Evolutionary conservation across 2,329 filamentous ascomycete genomes (phyloP).

Genomic region (Colletotrichum incanum): DNA sequence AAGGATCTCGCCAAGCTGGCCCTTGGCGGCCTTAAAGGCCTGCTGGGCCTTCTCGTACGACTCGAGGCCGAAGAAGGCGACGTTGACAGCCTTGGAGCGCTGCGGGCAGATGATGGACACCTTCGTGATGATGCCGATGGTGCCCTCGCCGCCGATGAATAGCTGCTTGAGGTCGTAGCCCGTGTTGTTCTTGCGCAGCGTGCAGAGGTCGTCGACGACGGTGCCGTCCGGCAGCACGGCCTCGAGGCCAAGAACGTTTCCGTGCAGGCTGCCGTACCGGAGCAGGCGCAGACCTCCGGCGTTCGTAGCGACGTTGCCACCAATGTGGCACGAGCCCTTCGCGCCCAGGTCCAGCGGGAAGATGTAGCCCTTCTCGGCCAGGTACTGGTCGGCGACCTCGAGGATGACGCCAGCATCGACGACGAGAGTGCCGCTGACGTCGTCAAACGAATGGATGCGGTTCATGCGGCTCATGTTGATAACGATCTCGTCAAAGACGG

Average conservation of each 20-base stretch:
- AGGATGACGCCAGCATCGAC: slow-evolving; percentile 93
- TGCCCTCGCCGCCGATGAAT: slow-evolving; percentile 96
- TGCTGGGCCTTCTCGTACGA: slow-evolving; percentile 91
- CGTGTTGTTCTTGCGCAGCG: slow-evolving; percentile 97
- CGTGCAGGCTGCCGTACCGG: slow-evolving; percentile 94
- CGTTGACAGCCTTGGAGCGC: slow-evolving; percentile 89
- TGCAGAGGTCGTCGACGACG: slow-evolving; percentile 89
- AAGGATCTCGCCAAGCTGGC: slow-evolving; percentile 92
- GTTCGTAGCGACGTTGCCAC: slow-evolving; percentile 96
- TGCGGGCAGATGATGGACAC: slow-evolving; percentile 92
- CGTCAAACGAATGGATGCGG: slow-evolving; percentile 90
- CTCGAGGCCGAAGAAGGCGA: slow-evolving; percentile 92
- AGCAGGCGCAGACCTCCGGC: slow-evolving; percentile 92
- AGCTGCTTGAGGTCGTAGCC: slow-evolving; percentile 98
- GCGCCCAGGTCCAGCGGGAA: slow-evolving; percentile 98
- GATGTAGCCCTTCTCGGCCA: slow-evolving; percentile 87
- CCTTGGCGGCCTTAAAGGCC: slow-evolving; percentile 91
- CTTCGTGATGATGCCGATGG: slow-evolving; percentile 93
- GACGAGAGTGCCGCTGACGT: slow-evolving; percentile 91
- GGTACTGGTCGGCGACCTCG: slow-evolving; percentile 88
- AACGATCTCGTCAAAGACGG: slow-evolving; percentile 98
- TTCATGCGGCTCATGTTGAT: slow-evolving; percentile 94
- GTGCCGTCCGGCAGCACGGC: slow-evolving; percentile 95
- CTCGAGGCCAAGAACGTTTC: slow-evolving; percentile 92
- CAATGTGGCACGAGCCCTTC: slow-evolving; percentile 96